These are phyloP conservation scores for Brassica napus DNA, from an alignment of 345 rosid species.

Conservation along the genomic window Da-Ae NC_063435.1:28042501-28043000, in stretches of 20 bases:
- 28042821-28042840: slow-evolving; percentile 3
- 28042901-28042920: slow-evolving; percentile 33
- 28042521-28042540: slow-evolving; percentile 77
- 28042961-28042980: slow-evolving; percentile 72
- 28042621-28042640: neutral
- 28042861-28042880: slow-evolving; percentile 70
- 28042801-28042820: neutral
- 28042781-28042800: slow-evolving; percentile 53
- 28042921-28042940: slow-evolving; percentile 81
- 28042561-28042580: neutral
- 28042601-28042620: neutral
- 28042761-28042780: slow-evolving; percentile 84
- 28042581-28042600: neutral
- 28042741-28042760: slow-evolving; percentile 88
- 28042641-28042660: slow-evolving; percentile 5
- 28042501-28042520: slow-evolving; percentile 86
- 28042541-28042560: neutral
- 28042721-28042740: slow-evolving; percentile 90
- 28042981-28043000: slow-evolving; percentile 65
- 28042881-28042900: neutral
- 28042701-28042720: slow-evolving; percentile 97
- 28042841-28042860: neutral
- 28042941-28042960: slow-evolving; percentile 85
- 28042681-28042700: slow-evolving; percentile 95
- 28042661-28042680: slow-evolving; percentile 34